Conservation (phyloP, 1,284 basidiomycete species). For the Heterobasidion parviporum region DNA sequence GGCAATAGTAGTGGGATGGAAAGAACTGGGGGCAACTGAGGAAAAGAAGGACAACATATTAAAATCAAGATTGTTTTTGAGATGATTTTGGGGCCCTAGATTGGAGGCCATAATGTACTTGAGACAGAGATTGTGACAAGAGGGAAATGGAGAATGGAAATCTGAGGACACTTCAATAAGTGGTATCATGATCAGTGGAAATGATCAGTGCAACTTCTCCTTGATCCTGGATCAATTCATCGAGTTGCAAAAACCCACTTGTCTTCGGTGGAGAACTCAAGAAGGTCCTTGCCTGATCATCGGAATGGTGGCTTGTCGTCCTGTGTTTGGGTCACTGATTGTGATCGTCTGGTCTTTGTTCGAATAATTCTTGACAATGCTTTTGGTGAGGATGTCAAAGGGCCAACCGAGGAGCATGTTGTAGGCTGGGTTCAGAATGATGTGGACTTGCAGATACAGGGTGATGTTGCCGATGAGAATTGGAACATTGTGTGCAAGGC, state of each 20-base stretch:
- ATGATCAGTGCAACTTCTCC: background rate
- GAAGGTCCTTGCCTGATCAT: background rate
- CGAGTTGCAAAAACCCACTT: background rate
- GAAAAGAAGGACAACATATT: background rate
- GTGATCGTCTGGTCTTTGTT: background rate
- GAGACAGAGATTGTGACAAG: background rate
- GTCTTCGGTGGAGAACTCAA: background rate
- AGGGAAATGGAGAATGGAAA: background rate
- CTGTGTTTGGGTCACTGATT: background rate
- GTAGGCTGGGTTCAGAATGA: conserved; percentile 22
- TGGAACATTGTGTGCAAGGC: conserved; percentile 11
- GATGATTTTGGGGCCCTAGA: no score
- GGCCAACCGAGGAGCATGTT: conserved; percentile 13
- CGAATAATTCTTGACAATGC: background rate
- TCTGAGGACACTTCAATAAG: background rate
- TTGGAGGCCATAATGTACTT: background rate
- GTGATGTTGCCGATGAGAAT: background rate
- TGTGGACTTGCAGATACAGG: conserved; percentile 16
- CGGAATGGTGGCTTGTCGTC: background rate
- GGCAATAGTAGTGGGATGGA: background rate
- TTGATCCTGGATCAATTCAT: background rate
- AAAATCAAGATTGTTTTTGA: no score
- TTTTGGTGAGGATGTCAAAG: background rate
- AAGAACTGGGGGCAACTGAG: background rate
- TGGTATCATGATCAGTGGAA: background rate